Percentiles rank a stretch among this genome's conserved stretches.
phyloP scores from a whole-genome alignment of 768 basidiomycete genomes.

The Russula dissimulans region DNA sequence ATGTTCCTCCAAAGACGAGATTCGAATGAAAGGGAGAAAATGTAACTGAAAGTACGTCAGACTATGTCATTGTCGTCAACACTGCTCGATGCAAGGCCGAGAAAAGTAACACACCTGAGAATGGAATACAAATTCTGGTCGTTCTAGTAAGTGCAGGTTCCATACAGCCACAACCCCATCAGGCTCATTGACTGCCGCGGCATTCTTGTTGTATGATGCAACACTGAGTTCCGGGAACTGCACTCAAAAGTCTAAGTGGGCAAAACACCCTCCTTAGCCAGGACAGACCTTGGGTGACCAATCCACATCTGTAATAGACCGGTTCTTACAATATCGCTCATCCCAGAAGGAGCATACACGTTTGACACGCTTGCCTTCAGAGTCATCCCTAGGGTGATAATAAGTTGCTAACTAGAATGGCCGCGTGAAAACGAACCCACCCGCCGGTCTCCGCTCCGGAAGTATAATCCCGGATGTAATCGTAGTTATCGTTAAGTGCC shows the following conservation, averaged over 20 bases:
- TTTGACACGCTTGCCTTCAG: conserved; percentile 83
- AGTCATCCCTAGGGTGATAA: conserved; percentile 57
- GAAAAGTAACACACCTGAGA: conserved; percentile 64
- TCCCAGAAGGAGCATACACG: conserved; percentile 92
- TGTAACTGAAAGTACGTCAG: conserved; percentile 91
- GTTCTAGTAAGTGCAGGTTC: conserved; percentile 91
- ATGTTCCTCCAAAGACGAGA: conserved; percentile 96
- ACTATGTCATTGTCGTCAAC: conserved; percentile 34
- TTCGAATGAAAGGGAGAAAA: conserved; percentile 99
- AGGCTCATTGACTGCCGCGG: conserved; percentile 86
- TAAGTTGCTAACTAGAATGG: not conserved
- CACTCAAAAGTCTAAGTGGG: not conserved
- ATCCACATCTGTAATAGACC: conserved; percentile 92
- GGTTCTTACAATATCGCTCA: conserved; percentile 82
- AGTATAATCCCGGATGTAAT: conserved; percentile 96
- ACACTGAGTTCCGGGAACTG: conserved; percentile 94
- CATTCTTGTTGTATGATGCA: conserved; percentile 97
- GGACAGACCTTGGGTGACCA: conserved; percentile 88
- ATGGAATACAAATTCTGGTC: conserved; percentile 97
- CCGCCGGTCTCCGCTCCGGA: conserved; percentile 75
- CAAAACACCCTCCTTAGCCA: not conserved
- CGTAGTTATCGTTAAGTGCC: conserved; percentile 90
- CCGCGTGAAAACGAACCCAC: conserved; percentile 37
- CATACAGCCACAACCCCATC: conserved; percentile 96
- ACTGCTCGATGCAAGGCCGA: not conserved